phyloP scores from a whole-genome alignment of 176 grass and related monocot genomes.

The Oryza glumipatula region DNA sequence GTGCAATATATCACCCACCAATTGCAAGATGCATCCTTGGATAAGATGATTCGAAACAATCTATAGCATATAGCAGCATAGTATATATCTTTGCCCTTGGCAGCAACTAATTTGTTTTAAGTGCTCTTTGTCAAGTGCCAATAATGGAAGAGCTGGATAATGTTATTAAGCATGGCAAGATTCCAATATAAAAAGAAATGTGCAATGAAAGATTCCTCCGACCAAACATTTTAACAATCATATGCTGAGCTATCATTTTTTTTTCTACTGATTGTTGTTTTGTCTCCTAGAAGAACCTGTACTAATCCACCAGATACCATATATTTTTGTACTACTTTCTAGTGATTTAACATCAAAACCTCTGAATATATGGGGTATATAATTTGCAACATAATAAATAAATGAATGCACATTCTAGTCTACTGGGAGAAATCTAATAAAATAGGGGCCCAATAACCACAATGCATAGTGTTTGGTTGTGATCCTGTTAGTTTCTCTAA shows the following conservation, averaged over 20 bases:
- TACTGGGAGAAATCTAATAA: no score
- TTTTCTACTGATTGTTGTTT: neutral
- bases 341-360: neutral
- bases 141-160: neutral
- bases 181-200: neutral
- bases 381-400: neutral
- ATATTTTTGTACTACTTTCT: neutral
- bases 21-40: neutral
- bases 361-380: no score
- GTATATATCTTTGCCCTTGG: neutral
- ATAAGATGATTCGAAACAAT: constrained; percentile 29
- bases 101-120: neutral
- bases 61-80: constrained; percentile 33
- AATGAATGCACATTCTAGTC: no score
- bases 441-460: no score
- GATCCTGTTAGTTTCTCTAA: neutral
- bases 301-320: neutral
- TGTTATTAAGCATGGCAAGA: constrained; percentile 13
- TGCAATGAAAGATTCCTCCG: constrained; percentile 21
- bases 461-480: no score
- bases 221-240: constrained; percentile 12
- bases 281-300: neutral
- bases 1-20: neutral
- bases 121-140: constrained; percentile 8
- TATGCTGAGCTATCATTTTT: neutral